Evolutionary conservation across 192 early-diverging fungal genomes (phyloP), one percentile per base, ranked within the genome.

Genomic region (Umbelopsis sp.): DNA sequence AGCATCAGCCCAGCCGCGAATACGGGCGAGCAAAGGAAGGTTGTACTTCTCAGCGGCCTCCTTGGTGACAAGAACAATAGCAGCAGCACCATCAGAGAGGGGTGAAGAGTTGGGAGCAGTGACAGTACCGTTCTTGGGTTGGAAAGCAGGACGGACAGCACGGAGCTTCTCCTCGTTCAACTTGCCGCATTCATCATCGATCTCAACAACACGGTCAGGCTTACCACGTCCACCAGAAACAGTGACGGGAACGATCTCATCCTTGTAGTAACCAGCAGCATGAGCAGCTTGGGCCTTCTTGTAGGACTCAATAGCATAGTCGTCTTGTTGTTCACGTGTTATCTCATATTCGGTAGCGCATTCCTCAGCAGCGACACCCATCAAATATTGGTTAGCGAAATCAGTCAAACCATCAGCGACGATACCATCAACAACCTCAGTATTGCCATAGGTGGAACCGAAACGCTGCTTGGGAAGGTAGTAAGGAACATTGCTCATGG

Each of bases 21-120:
- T 85, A 54, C 87, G 80, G 72, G 86, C 86, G 52, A 87, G 56
- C 7, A 83, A 62, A 38, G 82, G 82, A 38, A 87, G 74, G 53
- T 82, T 81, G 70, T 82, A 79, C 71, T 85, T 83, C 21, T 80
- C 77, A 26, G 82, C 86, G 45, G 88, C 88, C 54, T 81, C 80
- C 32, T 86, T 87, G 21, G 88, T 91, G 43, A 92, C 87, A n/a
- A 94, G 75, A 21, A 94, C 84, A 9, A 94, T 70, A 3, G 93
- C 93, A 20, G 91, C 83, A 32, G 86, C 93, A 69, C 93, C 93
- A 71, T 94, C 93, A 16, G 90, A 91, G n/a, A 94, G 83, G 21
- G 89, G 88, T 10, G 91, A 92, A 0, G 93, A 89, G 74, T 94
- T 94, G 65, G 90, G 88, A 12, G 97, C 96, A 31, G 97, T 99